Evolutionary conservation across 1,284 basidiomycete genomes (phyloP).

Genomic region (Schizopora paradoxa): DNA sequence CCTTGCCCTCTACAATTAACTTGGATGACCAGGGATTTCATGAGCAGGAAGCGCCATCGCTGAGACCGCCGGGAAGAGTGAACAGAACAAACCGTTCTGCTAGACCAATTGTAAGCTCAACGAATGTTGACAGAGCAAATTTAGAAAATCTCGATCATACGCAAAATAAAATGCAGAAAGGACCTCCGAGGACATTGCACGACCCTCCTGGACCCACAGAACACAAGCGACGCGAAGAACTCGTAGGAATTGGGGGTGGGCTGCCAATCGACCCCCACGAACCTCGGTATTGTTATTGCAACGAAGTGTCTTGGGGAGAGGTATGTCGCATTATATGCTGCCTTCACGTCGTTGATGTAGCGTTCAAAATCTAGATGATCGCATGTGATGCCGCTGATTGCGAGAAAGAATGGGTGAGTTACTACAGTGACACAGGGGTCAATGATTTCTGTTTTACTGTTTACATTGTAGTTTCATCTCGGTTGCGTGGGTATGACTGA

Average conservation of each 20-base stretch:
- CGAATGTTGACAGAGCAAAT: too few species aligned
- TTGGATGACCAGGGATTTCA: constrained; percentile 17
- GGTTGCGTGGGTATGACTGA: constrained; percentile 60
- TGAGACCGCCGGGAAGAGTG: too few species aligned
- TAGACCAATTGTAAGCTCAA: too few species aligned
- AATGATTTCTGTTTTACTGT: constrained; percentile 14
- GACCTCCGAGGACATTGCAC: too few species aligned
- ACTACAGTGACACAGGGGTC: background rate
- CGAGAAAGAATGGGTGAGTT: constrained; percentile 69
- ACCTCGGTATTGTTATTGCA: constrained; percentile 70
- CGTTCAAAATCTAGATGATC: constrained; percentile 58
- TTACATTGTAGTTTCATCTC: constrained; percentile 58
- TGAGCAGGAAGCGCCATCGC: too few species aligned
- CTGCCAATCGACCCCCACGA: constrained; percentile 37
- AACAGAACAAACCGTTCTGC: too few species aligned
- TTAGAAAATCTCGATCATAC: too few species aligned
- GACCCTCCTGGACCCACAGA: too few species aligned
- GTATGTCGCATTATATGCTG: constrained; percentile 35
- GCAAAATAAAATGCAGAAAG: too few species aligned
- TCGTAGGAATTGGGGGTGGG: too few species aligned
- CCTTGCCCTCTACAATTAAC: constrained; percentile 14
- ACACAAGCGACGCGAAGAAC: too few species aligned
- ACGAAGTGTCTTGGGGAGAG: constrained; percentile 69
- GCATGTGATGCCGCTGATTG: constrained; percentile 71
- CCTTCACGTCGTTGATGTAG: constrained; percentile 3